Conservation (phyloP, 2,329 filamentous ascomycete species). For the Calonectria pauciramosa region DNA sequence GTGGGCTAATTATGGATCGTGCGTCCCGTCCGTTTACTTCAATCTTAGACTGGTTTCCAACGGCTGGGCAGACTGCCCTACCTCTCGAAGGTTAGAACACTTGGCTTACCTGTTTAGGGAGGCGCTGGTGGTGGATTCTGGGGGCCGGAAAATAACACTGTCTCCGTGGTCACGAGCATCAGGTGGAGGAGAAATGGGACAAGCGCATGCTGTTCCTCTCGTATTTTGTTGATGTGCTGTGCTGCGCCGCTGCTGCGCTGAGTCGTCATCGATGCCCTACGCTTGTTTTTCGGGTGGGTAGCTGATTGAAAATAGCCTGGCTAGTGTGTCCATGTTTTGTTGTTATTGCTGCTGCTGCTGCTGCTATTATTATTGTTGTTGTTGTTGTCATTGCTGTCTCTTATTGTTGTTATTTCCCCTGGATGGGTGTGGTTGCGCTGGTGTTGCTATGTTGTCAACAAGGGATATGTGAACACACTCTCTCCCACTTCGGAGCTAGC, state of each 20-base stretch:
- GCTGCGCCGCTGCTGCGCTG: conserved; percentile 12
- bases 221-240: conserved; percentile 3
- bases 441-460: conserved; percentile 1
- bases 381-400: neutral
- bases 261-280: conserved; percentile 2
- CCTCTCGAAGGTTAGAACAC: conserved; percentile 3
- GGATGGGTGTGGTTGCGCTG: neutral
- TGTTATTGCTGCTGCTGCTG: neutral
- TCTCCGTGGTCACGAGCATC: conserved; percentile 11
- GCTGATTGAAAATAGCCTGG: neutral
- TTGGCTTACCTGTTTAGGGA: conserved; percentile 9
- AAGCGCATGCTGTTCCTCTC: conserved; percentile 12
- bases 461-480: neutral
- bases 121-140: conserved; percentile 7
- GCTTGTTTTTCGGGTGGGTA: neutral
- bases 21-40: conserved; percentile 15
- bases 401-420: neutral
- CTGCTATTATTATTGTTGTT: neutral
- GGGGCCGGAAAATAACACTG: conserved; percentile 5
- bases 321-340: neutral
- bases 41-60: conserved; percentile 10
- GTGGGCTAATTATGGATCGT: conserved; percentile 2
- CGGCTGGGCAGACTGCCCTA: neutral
- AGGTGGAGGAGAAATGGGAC: conserved; percentile 12
- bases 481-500: conserved; percentile 12